phyloP scores from a whole-genome alignment of 257 asterid species.

The Solanum paucissectum region DNA sequence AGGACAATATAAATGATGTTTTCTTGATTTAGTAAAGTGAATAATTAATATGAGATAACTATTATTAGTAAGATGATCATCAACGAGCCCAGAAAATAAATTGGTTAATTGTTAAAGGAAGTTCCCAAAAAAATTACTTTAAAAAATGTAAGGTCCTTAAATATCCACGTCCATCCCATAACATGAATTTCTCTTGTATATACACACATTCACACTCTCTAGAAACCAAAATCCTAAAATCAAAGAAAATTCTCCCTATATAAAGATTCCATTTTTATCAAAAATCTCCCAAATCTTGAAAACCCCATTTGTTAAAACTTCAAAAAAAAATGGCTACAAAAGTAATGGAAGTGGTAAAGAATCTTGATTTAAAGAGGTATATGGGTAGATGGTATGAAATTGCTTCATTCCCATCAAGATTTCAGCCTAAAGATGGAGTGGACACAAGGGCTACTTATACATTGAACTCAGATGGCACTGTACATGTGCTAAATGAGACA shows the following conservation, averaged over 20 bases:
- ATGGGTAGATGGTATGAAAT: slow-evolving; percentile 97
- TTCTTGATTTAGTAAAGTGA: no score
- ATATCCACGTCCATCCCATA: not conserved
- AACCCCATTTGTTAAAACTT: not conserved
- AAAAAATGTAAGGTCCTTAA: not conserved
- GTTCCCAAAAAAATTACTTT: not conserved
- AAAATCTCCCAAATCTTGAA: not conserved
- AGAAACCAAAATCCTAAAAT: not conserved
- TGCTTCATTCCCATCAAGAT: slow-evolving; percentile 65
- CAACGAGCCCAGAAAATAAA: no score
- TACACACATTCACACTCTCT: not conserved
- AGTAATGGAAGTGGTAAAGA: slow-evolving; percentile 56
- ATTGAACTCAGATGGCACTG: slow-evolving; percentile 56
- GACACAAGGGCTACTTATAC: slow-evolving; percentile 80
- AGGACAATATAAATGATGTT: no score
- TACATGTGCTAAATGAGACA: slow-evolving; percentile 69
- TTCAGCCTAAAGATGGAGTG: slow-evolving; percentile 57
- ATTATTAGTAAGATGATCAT: no score
- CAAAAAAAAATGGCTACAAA: slow-evolving; percentile 32
- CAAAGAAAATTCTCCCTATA: not conserved
- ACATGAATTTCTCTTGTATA: not conserved
- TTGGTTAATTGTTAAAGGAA: not conserved
- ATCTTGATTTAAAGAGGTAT: slow-evolving; percentile 45
- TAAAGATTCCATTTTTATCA: not conserved
- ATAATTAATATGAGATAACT: no score